Evolutionary conservation across 2,329 filamentous ascomycete genomes (phyloP).

Genomic region (Clarireedia monteithiana): DNA sequence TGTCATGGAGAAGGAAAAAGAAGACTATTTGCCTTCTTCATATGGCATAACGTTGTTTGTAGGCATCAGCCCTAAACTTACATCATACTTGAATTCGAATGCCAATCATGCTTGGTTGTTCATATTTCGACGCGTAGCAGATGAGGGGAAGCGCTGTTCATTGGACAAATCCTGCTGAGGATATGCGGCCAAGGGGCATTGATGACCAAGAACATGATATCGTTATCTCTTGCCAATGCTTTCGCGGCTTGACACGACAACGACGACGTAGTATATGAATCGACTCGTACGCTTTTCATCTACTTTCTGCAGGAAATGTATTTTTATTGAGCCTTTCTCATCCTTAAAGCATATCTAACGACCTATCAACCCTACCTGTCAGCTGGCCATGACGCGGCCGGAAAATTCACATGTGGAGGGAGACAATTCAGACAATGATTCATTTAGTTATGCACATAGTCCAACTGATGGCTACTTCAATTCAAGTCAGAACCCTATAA

Average conservation of each 20-base stretch:
- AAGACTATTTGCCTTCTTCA: too few species aligned
- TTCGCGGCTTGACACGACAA: not conserved
- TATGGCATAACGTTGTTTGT: too few species aligned
- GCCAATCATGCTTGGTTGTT: not conserved
- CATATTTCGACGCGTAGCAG: not conserved
- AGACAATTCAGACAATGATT: conserved; percentile 18
- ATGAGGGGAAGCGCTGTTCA: not conserved
- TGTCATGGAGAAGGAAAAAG: too few species aligned
- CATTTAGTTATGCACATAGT: conserved; percentile 24
- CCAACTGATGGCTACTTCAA: conserved; percentile 28
- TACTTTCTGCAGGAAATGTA: not conserved
- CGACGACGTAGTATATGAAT: not conserved
- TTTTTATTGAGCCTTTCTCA: not conserved
- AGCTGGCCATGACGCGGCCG: conserved; percentile 10
- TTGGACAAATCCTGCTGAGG: not conserved
- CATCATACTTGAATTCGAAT: not conserved
- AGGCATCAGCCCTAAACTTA: too few species aligned
- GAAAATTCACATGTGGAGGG: conserved; percentile 22
- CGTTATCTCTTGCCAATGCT: not conserved
- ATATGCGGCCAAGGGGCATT: too few species aligned
- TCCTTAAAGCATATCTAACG: too few species aligned
- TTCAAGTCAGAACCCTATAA: conserved; percentile 12
- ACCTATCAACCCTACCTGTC: too few species aligned
- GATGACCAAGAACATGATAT: too few species aligned
- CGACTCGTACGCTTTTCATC: not conserved